Evolutionary conservation across 345 rosid genomes (phyloP).

Genomic region (Syzygium oleosum): DNA sequence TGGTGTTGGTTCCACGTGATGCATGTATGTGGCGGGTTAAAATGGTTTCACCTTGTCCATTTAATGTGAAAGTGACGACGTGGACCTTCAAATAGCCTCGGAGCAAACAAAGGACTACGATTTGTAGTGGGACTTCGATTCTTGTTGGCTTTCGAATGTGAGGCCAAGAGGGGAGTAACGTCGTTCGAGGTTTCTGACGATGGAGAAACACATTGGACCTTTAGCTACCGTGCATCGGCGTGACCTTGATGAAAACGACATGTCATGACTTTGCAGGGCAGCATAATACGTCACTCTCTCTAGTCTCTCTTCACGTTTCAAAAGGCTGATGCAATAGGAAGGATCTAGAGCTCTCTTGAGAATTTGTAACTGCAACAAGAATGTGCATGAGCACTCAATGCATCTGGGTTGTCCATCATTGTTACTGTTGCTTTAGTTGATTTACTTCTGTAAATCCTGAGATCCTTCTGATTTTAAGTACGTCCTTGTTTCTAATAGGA

Average conservation of each 20-base stretch:
- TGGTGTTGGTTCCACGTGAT: neutral
- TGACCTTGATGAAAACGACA: neutral
- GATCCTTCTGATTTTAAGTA: too few species aligned
- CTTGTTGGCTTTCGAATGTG: neutral
- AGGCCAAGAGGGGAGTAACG: neutral
- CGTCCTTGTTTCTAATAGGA: neutral
- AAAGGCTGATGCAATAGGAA: too few species aligned
- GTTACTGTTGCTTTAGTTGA: too few species aligned
- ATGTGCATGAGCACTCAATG: neutral
- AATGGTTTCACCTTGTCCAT: neutral
- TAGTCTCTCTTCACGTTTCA: neutral
- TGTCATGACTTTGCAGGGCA: neutral
- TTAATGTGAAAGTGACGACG: neutral
- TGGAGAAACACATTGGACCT: neutral
- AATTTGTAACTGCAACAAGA: too few species aligned
- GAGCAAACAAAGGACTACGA: neutral
- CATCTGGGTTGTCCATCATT: neutral
- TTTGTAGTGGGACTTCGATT: neutral
- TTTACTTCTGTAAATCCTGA: too few species aligned
- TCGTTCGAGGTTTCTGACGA: neutral
- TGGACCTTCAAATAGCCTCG: neutral
- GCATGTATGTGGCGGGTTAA: neutral
- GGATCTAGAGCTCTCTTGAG: too few species aligned
- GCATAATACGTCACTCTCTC: neutral
- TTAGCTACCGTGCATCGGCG: neutral